phyloP scores from a whole-genome alignment of 169 alveolate species.

The Eimeria acervulina region DNA sequence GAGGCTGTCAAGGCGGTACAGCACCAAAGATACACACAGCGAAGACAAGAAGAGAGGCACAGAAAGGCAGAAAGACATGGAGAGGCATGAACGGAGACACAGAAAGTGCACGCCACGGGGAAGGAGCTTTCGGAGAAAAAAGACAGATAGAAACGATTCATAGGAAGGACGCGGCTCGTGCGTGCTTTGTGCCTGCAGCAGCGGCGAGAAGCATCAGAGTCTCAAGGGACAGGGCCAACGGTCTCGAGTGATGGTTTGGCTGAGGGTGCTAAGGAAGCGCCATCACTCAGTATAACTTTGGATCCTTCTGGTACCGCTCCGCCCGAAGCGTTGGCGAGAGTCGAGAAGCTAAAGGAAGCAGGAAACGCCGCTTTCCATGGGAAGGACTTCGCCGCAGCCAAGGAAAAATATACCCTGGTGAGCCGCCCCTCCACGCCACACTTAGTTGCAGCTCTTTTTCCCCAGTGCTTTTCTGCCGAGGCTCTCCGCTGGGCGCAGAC shows the following conservation, averaged over 20 bases:
- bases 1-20: neutral
- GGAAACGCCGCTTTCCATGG: constrained; percentile 35
- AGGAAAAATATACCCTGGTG: constrained; percentile 36
- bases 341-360: constrained; percentile 38
- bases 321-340: neutral
- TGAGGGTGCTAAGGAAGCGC: neutral
- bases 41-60: neutral
- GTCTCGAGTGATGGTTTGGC: neutral
- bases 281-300: neutral
- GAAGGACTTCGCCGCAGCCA: constrained; percentile 1
- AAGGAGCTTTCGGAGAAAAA: neutral
- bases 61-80: neutral
- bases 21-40: neutral
- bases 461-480: neutral
- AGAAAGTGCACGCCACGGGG: neutral
- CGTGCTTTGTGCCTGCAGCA: neutral
- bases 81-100: neutral
- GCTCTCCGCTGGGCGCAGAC: neutral
- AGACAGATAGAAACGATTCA: neutral
- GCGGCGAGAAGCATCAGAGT: neutral
- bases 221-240: constrained; percentile 7
- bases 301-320: neutral
- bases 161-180: neutral
- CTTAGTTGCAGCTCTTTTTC: neutral
- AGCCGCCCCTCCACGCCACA: neutral